Evolutionary conservation across 495 filamentous ascomycete species (phyloP).

Genomic region (Penicillium dipodomyicola): DNA sequence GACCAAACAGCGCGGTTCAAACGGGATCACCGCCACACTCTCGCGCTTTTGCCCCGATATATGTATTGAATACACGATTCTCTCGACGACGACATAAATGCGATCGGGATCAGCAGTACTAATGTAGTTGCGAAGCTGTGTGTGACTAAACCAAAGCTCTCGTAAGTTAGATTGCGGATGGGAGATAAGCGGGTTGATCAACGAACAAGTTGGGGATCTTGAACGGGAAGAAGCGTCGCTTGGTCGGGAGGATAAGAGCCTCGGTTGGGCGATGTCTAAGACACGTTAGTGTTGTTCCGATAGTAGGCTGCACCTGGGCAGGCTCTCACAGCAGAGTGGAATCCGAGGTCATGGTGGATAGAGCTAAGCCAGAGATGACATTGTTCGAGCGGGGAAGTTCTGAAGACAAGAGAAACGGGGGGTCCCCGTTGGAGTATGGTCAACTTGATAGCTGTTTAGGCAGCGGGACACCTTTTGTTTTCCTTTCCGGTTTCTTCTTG

Average conservation of each 20-base stretch:
- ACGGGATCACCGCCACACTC: slow-evolving; percentile 73
- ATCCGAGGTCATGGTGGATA: slow-evolving; percentile 47
- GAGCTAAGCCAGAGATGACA: slow-evolving; percentile 35
- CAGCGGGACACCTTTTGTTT: neutral
- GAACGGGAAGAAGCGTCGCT: slow-evolving; percentile 72
- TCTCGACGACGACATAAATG: slow-evolving; percentile 78
- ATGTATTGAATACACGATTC: slow-evolving; percentile 71
- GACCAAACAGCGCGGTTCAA: slow-evolving; percentile 79
- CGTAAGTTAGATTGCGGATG: slow-evolving; percentile 8
- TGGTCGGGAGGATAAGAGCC: slow-evolving; percentile 58
- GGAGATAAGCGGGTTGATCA: slow-evolving; percentile 8
- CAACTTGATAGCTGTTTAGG: neutral
- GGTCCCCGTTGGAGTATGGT: slow-evolving; percentile 7
- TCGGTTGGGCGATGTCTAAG: slow-evolving; percentile 57
- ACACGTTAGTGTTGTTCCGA: neutral
- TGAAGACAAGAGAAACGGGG: slow-evolving; percentile 13
- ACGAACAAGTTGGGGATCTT: slow-evolving; percentile 72
- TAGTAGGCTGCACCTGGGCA: neutral
- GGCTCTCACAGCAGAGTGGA: slow-evolving; percentile 37
- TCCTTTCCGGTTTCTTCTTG: neutral
- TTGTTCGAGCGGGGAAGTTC: slow-evolving; percentile 27
- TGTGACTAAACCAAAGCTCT: slow-evolving; percentile 61
- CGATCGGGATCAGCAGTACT: slow-evolving; percentile 71
- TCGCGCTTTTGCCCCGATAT: slow-evolving; percentile 68
- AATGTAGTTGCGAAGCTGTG: slow-evolving; percentile 88